phyloP scores from a whole-genome alignment of 2,329 filamentous ascomycete species.

The Didymella glomerata region DNA sequence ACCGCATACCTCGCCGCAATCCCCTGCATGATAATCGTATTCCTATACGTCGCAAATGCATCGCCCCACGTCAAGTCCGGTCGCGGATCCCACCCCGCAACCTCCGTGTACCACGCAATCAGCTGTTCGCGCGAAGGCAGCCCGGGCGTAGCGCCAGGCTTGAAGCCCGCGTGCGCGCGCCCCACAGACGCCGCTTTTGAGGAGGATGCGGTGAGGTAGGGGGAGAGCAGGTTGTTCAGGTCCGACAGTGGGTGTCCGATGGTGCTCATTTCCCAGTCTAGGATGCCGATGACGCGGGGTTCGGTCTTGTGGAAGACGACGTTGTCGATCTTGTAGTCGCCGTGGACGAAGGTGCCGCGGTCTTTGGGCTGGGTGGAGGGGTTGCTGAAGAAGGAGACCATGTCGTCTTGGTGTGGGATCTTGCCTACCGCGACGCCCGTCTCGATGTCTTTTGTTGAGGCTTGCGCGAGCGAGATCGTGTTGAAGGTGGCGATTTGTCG shows the following conservation, averaged over 20 bases:
- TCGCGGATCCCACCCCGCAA: constrained; percentile 75
- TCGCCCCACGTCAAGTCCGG: constrained; percentile 70
- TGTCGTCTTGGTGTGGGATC: constrained; percentile 83
- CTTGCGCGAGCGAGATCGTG: constrained; percentile 80
- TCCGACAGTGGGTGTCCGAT: constrained; percentile 96
- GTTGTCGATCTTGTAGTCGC: constrained; percentile 86
- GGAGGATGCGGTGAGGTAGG: constrained; percentile 54
- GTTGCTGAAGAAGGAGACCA: constrained; percentile 80
- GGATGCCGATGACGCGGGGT: constrained; percentile 85
- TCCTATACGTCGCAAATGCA: constrained; percentile 68
- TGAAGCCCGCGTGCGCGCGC: constrained; percentile 62
- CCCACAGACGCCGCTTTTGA: constrained; percentile 51
- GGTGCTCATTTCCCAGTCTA: constrained; percentile 96
- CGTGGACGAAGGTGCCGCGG: constrained; percentile 82
- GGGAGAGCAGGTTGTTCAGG: constrained; percentile 76
- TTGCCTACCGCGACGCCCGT: constrained; percentile 78
- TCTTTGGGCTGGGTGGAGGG: constrained; percentile 76
- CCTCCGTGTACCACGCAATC: constrained; percentile 71
- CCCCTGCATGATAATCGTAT: constrained; percentile 77
- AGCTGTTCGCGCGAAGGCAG: constrained; percentile 68
- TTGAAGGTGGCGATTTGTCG: constrained; percentile 86
- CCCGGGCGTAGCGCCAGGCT: constrained; percentile 70
- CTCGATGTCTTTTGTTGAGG: constrained; percentile 76
- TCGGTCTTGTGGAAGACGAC: constrained; percentile 83
- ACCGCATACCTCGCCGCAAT: constrained; percentile 88